A percentile compares a stretch with the other conserved stretches of the same genome.
These are phyloP conservation scores for Cladosporium cucumerinum DNA, from an alignment of 2,329 filamentous ascomycete species.

Conservation along the genomic window DNA sequence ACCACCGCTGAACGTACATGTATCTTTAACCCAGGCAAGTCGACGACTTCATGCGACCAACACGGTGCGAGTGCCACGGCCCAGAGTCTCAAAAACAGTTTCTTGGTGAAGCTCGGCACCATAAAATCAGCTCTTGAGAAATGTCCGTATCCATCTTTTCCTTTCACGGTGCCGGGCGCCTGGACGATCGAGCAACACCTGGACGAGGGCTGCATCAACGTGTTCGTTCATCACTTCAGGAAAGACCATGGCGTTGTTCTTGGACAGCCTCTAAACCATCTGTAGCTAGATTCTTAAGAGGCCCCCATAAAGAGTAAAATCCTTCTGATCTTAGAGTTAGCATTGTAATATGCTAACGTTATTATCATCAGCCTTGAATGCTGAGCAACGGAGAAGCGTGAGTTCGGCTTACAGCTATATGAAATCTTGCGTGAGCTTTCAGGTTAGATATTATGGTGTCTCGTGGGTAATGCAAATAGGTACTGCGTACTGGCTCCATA, in stretches of 20 bases:
- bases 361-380: no score
- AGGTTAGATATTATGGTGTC: not conserved
- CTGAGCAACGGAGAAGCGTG: no score
- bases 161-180: not conserved
- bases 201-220: no score
- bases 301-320: no score
- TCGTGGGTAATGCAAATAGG: not conserved
- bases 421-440: not conserved
- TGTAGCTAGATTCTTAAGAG: no score
- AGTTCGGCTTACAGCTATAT: no score
- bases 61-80: not conserved
- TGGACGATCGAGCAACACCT: not conserved
- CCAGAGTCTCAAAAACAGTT: not conserved
- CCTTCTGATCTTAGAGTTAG: no score
- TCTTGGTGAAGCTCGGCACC: not conserved
- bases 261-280: no score
- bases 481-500: not conserved
- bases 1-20: not conserved
- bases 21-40: not conserved
- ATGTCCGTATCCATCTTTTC: not conserved
- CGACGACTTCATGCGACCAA: not conserved
- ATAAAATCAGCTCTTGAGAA: not conserved
- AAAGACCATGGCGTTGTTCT: no score
- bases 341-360: no score
- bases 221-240: no score